Conservation (phyloP, 1,284 basidiomycete species). For the Marasmius tenuissimus region DNA sequence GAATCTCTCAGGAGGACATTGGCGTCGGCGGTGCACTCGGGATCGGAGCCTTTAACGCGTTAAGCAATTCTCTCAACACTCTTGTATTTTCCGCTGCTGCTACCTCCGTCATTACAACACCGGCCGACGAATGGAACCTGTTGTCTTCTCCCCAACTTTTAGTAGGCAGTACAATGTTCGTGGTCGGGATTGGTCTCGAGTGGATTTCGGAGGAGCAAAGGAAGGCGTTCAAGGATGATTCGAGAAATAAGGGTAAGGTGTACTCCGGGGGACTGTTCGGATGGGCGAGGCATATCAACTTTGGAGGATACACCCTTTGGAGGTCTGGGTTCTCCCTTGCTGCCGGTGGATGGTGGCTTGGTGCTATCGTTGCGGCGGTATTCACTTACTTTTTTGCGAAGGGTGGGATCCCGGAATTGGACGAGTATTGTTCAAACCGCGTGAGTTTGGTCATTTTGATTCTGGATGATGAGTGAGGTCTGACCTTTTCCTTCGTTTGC, state of each 20-base stretch:
- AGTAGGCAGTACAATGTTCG: constrained; percentile 13
- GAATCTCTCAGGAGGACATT: constrained; percentile 1
- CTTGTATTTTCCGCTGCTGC: constrained; percentile 3
- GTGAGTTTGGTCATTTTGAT: not conserved
- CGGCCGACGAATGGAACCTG: not conserved
- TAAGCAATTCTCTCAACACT: constrained; percentile 1
- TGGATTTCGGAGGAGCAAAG: constrained; percentile 17
- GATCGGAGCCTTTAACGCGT: not conserved
- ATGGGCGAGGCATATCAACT: constrained; percentile 21
- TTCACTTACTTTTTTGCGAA: constrained; percentile 4
- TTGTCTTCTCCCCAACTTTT: not conserved
- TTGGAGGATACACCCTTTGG: constrained; percentile 22
- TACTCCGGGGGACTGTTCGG: constrained; percentile 19
- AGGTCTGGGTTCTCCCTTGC: constrained; percentile 17
- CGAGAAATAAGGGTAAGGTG: constrained; percentile 20
- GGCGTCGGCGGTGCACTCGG: not conserved
- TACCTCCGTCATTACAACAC: constrained; percentile 1
- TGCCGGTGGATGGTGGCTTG: constrained; percentile 9
- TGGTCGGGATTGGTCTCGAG: constrained; percentile 17
- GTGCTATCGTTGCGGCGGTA: not conserved
- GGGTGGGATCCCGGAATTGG: constrained; percentile 9
- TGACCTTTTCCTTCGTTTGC: not conserved
- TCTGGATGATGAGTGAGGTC: not conserved
- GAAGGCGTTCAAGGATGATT: constrained; percentile 21
- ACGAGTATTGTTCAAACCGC: constrained; percentile 3